Base-by-base conservation (phyloP, 805 yeast genomes). In the Kuraishia piskuri region DNA sequence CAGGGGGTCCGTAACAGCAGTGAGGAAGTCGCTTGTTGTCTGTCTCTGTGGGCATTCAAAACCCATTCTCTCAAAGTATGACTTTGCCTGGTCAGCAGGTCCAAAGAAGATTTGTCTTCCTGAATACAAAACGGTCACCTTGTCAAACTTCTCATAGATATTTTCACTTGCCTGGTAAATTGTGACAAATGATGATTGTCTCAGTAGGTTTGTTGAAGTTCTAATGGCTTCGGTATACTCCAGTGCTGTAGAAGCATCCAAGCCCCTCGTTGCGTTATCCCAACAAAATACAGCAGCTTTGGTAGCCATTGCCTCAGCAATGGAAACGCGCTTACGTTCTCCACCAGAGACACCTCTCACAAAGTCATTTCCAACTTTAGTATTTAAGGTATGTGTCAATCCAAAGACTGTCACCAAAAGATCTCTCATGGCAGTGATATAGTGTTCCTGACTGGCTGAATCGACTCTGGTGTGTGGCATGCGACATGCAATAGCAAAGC, bases 241-340 rank as follows among this genome's bases (percentile, higher is more conserved):
- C 58, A 85, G 73, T 2, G 96, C 95, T 47, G 94, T 87, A 10
- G 94, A 86, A 3, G 94, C 78, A 69, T 88, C 96, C 55, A 88
- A 74, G 60, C 96, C 96, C 71, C 94, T 80, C 4, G 96, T 88
- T 5, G 92, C 86, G 63, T 88, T 88, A 72, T 88, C 91, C 82
- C 88, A 84, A 67, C 86, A 81, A 57, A 78, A 83, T 50, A 85
- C 73, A 50, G 79, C 70, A 31, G 89, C 85, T 25, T 84, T 80
- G 51, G 83, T 75, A 49, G 86, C 77, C 49, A 85, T 70, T 1
- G 87, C 87, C 68, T 88, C 96, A 9, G 90, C 89, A 61, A 88
- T 83, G 10, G 92, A 84, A 2, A 88, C 92, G 71, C 95, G 80
- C 68, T 87, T 86, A 58, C 95, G 74, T 69, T 88, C 94, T 74